Conservation (phyloP, 495 filamentous ascomycete species). For the Podospora sp. region DNA sequence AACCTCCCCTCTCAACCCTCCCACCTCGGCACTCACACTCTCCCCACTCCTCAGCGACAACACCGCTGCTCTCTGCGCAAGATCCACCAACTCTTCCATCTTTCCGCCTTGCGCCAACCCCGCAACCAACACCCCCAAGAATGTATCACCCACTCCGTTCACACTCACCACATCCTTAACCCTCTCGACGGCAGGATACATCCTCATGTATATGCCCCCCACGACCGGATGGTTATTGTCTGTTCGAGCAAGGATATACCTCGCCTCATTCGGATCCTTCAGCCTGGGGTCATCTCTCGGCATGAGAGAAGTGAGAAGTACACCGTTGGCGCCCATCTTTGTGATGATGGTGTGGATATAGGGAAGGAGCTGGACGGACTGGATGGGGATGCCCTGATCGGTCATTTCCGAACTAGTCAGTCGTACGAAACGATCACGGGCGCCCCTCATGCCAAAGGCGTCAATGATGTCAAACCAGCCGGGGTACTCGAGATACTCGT, state of each 20-base stretch:
- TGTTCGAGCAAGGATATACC: constrained; percentile 68
- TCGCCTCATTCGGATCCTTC: constrained; percentile 58
- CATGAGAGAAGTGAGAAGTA: constrained; percentile 74
- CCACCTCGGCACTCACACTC: constrained; percentile 61
- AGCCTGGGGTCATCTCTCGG: constrained; percentile 64
- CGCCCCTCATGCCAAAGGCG: constrained; percentile 62
- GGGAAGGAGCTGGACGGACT: constrained; percentile 81
- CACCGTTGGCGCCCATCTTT: constrained; percentile 80
- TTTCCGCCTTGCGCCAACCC: constrained; percentile 56
- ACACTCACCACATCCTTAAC: constrained; percentile 79
- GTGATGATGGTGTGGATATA: constrained; percentile 80
- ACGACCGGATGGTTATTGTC: constrained; percentile 55
- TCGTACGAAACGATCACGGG: constrained; percentile 63
- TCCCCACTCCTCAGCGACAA: constrained; percentile 73
- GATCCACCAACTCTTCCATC: constrained; percentile 52
- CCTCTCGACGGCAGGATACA: constrained; percentile 70
- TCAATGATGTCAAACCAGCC: constrained; percentile 84
- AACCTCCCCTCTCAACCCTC: constrained; percentile 40
- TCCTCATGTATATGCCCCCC: constrained; percentile 82
- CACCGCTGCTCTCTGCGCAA: constrained; percentile 76
- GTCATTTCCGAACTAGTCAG: constrained; percentile 64
- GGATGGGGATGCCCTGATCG: constrained; percentile 80
- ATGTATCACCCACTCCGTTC: constrained; percentile 93
- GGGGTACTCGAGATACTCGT: constrained; percentile 64
- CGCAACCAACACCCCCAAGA: constrained; percentile 78